A percentile compares a stretch with the other conserved stretches of the same genome.
phyloP scores from a whole-genome alignment of 2,329 filamentous ascomycete genomes.

The Penicillium sp. region DNA sequence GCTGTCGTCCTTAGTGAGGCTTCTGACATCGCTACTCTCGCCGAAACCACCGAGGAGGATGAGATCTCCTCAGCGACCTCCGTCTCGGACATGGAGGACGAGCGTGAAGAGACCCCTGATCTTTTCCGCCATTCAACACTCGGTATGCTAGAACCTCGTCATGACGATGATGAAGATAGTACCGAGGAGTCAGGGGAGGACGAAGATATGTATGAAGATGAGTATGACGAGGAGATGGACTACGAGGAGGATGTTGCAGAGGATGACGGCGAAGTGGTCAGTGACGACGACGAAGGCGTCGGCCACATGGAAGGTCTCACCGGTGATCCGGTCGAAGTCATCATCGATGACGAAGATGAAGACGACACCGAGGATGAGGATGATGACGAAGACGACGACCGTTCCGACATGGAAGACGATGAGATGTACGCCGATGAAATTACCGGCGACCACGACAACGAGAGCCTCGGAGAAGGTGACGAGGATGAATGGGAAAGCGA shows the following conservation, averaged over 20 bases:
- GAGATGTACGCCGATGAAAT: conserved; percentile 52
- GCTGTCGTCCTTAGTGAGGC: conserved; percentile 79
- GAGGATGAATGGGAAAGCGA: conserved; percentile 50
- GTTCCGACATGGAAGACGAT: conserved; percentile 56
- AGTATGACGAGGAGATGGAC: conserved; percentile 84
- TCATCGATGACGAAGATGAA: conserved; percentile 68
- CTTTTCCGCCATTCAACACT: conserved; percentile 93
- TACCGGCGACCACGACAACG: conserved; percentile 52
- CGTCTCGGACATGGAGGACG: conserved; percentile 78
- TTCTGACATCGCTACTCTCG: conserved; percentile 64
- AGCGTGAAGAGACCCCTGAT: conserved; percentile 91
- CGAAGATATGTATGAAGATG: conserved; percentile 89
- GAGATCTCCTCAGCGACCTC: conserved; percentile 84
- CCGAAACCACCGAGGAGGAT: conserved; percentile 67
- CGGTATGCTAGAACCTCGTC: conserved; percentile 83
- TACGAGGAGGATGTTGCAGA: conserved; percentile 77
- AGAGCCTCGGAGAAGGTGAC: conserved; percentile 45
- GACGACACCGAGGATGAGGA: conserved; percentile 55
- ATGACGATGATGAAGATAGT: conserved; percentile 75
- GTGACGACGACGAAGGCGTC: conserved; percentile 83
- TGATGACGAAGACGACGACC: conserved; percentile 54
- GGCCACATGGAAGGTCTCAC: conserved; percentile 63
- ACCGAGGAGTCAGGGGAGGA: conserved; percentile 65
- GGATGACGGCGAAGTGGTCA: conserved; percentile 80
- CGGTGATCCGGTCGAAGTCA: conserved; percentile 71